Percentiles rank a stretch among this genome's conserved stretches.
Conservation (phyloP, 352 stramenopile genomes). For the Achlya hypogyna region DNA sequence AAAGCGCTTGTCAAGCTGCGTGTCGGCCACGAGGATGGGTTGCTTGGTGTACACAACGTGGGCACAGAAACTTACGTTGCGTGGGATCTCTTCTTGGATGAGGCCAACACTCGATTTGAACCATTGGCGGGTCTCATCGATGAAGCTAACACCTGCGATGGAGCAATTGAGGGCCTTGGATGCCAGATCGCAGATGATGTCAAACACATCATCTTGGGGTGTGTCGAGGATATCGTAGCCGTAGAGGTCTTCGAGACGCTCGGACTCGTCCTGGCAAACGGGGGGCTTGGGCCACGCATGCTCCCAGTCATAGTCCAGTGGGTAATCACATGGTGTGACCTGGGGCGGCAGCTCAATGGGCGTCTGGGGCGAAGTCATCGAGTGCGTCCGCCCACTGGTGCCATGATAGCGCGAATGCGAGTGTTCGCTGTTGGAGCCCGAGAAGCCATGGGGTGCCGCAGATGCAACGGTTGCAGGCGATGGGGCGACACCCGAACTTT, state of each 20-base stretch:
- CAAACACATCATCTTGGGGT: background rate
- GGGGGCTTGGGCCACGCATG: slow-evolving; percentile 14
- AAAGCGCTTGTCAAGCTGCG: slow-evolving; percentile 75
- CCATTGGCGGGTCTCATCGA: slow-evolving; percentile 79
- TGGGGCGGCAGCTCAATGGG: background rate
- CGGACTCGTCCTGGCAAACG: background rate
- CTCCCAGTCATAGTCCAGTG: slow-evolving; percentile 11
- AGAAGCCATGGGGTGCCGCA: background rate
- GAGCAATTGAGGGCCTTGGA: slow-evolving; percentile 78
- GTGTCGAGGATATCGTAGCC: background rate
- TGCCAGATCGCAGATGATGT: slow-evolving; percentile 24
- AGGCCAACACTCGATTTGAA: slow-evolving; percentile 77
- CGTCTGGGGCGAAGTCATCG: background rate
- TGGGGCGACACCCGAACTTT: background rate
- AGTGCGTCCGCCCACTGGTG: background rate
- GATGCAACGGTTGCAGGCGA: background rate
- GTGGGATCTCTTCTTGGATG: slow-evolving; percentile 72
- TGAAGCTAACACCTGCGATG: slow-evolving; percentile 72
- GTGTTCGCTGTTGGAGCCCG: background rate
- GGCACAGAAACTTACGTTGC: slow-evolving; percentile 71
- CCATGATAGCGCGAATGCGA: background rate
- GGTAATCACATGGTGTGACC: slow-evolving; percentile 2
- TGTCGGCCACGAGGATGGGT: slow-evolving; percentile 82
- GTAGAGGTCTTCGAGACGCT: background rate
- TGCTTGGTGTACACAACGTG: slow-evolving; percentile 81